Evolutionary conservation across 2,329 filamentous ascomycete species (phyloP).

Genomic region (Fusarium hostae): DNA sequence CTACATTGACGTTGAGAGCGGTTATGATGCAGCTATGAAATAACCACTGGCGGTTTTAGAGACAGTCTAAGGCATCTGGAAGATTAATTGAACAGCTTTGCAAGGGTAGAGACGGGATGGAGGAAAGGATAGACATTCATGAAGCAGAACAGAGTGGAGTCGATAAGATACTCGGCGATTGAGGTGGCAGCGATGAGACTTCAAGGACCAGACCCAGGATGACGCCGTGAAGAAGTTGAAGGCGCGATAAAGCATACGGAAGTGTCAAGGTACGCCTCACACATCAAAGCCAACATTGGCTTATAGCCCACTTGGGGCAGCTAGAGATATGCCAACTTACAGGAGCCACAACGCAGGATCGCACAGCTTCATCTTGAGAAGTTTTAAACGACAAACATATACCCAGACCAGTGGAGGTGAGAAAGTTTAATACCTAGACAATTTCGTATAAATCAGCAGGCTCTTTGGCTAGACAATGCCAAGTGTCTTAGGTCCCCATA

Average conservation of each 20-base stretch:
- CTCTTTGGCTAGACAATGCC: background rate
- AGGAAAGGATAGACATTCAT: accelerated
- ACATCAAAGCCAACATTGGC: accelerated
- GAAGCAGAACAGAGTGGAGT: background rate
- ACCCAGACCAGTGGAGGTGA: background rate
- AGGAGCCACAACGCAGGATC: background rate
- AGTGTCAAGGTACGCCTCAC: accelerated
- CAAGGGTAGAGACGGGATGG: background rate
- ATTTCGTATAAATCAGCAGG: accelerated
- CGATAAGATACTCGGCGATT: background rate
- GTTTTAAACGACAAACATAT: too few species aligned
- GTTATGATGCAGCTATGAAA: background rate
- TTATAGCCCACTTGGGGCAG: background rate
- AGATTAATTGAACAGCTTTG: background rate
- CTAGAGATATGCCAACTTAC: too few species aligned
- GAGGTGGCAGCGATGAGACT: background rate
- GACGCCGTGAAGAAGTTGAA: too few species aligned
- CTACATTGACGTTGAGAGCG: background rate
- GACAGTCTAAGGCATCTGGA: accelerated
- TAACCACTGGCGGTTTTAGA: too few species aligned
- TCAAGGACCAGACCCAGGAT: background rate
- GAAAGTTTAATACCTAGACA: background rate
- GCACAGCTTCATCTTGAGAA: too few species aligned
- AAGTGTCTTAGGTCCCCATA: background rate
- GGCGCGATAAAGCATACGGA: accelerated